These are phyloP conservation scores for Vitis vinifera DNA, from an alignment of 164 flowering plant species.

Conservation along the genomic window ASM3070453v1 NC_081811.1:23967501-23968000, in stretches of 20 bases:
- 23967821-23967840: neutral
- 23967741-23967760: neutral
- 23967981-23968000: conserved; percentile 22
- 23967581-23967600: too few species aligned
- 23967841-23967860: neutral
- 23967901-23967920: too few species aligned
- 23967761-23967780: neutral
- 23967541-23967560: too few species aligned
- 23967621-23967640: too few species aligned
- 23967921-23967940: neutral
- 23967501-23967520: too few species aligned
- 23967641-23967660: too few species aligned
- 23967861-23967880: neutral
- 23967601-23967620: too few species aligned
- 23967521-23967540: too few species aligned
- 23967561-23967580: too few species aligned
- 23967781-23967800: neutral
- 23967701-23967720: too few species aligned
- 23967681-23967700: too few species aligned
- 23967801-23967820: neutral
- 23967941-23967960: neutral
- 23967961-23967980: conserved; percentile 14
- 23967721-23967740: neutral
- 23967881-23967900: neutral
- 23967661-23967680: too few species aligned